These are phyloP conservation scores for Pinus albicaulis DNA, from an alignment of 75 land plant species.

Conservation along the genomic window DNA sequence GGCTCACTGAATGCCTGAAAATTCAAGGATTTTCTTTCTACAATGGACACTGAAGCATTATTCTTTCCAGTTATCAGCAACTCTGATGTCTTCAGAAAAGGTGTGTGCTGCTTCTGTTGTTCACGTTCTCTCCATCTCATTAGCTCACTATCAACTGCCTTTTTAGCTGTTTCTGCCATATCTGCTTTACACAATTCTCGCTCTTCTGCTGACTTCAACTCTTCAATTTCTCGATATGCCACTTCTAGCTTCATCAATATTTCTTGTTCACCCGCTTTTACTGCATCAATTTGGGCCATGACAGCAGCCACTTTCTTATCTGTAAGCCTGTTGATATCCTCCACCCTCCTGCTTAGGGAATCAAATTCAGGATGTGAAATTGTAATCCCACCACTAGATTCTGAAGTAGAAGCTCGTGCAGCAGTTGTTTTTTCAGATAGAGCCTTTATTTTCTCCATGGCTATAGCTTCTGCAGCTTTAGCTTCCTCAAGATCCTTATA, in stretches of 20 bases:
- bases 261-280: conserved; percentile 41
- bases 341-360: conserved; percentile 13
- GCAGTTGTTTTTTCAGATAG: conserved; percentile 2
- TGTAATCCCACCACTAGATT: conserved; percentile 9
- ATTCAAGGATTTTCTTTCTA: conserved; percentile 9
- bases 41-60: conserved; percentile 16
- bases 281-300: conserved; percentile 34
- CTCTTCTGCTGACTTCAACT: conserved; percentile 2
- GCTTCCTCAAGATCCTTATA: conserved; percentile 21
- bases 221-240: conserved; percentile 17
- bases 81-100: background rate
- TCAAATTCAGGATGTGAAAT: conserved; percentile 24
- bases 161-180: conserved; percentile 39
- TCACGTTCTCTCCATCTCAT: conserved; percentile 17
- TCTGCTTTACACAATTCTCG: conserved; percentile 26
- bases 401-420: conserved; percentile 10
- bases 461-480: conserved; percentile 56
- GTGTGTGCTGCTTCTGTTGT: background rate
- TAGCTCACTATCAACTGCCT: conserved; percentile 24
- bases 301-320: conserved; percentile 39
- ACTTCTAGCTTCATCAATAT: conserved; percentile 17
- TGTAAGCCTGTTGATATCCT: conserved; percentile 29
- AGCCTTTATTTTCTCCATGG: conserved; percentile 20
- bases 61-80: conserved; percentile 1
- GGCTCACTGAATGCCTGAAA: background rate